Evolutionary conservation across 2,329 filamentous ascomycete genomes (phyloP), one percentile per base, ranked within the genome.

Genomic region (Biscogniauxia sp.): DNA sequence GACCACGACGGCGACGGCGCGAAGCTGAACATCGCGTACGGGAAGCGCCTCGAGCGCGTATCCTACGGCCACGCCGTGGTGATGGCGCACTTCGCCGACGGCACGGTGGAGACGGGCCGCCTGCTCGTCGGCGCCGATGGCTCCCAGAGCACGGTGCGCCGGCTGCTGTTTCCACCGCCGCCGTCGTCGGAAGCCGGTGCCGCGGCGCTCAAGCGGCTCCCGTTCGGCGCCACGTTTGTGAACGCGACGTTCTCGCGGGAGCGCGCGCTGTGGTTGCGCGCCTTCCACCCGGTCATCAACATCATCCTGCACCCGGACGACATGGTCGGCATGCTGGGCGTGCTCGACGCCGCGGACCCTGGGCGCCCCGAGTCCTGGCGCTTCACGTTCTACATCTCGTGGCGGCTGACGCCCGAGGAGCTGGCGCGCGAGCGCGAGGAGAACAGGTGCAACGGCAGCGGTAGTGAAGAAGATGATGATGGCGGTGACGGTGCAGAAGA

Each of bases 301-400:
- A 74, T 73, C 1, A 69, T 74, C 3, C 72, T 77, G 6, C 78
- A 82, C 62, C 81, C 80, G 5, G 70, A 72, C 20, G 76, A 78
- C 55, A 71, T 73, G 26, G 78, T 82, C 59, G 74, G 76, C 19
- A 79, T 80, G 70, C 78, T 82, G 56, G 75, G 76, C n/a, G 71
- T 77, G 60, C 77, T 80, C 28, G 74, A 80, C 63, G 77, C 71
- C 5, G 69, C 74, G 2, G 70, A 76, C 52, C 62, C 70, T 15
- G 68, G 74, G 19, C 66, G 73, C 9, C 78, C 78, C 1, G 75
- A 77, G 20, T 70, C 69, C 5, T 79, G 78, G 78, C 74, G 73
- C 3, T 80, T 80, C 64, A 78, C 78, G 68, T 80, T 78, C 69
- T 82, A 82, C 66, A 77, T 81, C 55, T 80, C 79, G 11, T 81